Percentiles rank a stretch among this genome's conserved stretches.
phyloP scores from a whole-genome alignment of 2,329 filamentous ascomycete species.

The Cercospora beticola region DNA sequence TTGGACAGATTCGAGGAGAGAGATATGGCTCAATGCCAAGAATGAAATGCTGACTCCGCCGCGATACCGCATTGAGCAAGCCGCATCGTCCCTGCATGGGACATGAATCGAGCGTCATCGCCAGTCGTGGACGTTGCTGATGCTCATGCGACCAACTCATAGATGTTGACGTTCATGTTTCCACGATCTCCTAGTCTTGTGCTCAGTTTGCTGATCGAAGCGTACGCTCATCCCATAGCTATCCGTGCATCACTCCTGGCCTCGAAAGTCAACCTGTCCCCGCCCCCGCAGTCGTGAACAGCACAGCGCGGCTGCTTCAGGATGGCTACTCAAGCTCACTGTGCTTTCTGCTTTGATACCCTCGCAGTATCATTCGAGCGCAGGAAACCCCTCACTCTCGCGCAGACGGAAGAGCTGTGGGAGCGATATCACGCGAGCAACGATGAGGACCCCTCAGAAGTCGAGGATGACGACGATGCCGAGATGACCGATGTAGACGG shows the following conservation, averaged over 20 bases:
- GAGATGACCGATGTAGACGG: constrained; percentile 31
- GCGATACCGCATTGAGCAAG: constrained; percentile 2
- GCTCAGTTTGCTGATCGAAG: background rate
- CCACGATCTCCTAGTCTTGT: background rate
- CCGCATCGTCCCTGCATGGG: background rate
- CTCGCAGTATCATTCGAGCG: constrained; percentile 73
- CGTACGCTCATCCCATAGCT: background rate
- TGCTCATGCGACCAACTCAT: background rate
- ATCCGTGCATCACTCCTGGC: too few species aligned
- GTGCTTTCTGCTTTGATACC: constrained; percentile 88
- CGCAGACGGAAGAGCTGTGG: constrained; percentile 70
- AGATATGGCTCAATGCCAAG: background rate
- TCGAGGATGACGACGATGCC: constrained; percentile 30
- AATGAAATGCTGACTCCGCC: background rate
- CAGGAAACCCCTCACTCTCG: constrained; percentile 65
- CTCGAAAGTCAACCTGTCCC: too few species aligned
- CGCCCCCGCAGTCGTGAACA: background rate
- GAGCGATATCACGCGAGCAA: constrained; percentile 49
- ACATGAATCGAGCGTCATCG: constrained; percentile 1
- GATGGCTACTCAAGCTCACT: constrained; percentile 86
- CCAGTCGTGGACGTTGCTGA: background rate
- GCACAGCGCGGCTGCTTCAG: background rate
- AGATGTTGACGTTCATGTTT: background rate
- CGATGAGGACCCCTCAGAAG: constrained; percentile 39
- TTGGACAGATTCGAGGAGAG: too few species aligned